These are phyloP conservation scores for Clavispora fructus DNA, from an alignment of 805 yeast genomes.

Conservation along the genomic window DNA sequence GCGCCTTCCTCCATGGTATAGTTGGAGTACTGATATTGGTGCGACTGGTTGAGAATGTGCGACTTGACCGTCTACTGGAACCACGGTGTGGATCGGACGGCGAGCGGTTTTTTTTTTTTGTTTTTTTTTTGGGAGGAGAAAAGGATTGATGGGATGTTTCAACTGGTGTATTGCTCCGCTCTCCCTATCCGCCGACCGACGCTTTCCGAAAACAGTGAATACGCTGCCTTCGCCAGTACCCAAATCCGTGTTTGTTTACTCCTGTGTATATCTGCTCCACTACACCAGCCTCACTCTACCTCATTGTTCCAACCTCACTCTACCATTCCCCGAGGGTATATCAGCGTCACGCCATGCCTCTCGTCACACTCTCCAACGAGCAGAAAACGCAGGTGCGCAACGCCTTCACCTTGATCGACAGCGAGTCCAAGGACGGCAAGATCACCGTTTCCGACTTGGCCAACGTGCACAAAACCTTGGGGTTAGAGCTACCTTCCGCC, in stretches of 20 bases:
- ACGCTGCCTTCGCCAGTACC: too few relatives aligned
- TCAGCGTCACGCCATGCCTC: constrained; percentile 10
- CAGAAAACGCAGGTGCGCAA: constrained; percentile 66
- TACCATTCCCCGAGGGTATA: too few relatives aligned
- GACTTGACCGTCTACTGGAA: too few relatives aligned
- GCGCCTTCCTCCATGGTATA: constrained; percentile 14
- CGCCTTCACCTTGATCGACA: constrained; percentile 76
- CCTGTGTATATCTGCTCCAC: not conserved
- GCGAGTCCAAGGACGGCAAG: constrained; percentile 65
- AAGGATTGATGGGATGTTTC: too few relatives aligned
- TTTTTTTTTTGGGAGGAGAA: too few relatives aligned
- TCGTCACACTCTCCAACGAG: constrained; percentile 47
- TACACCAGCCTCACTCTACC: not conserved
- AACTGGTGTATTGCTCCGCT: too few relatives aligned
- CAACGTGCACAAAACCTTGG: constrained; percentile 48
- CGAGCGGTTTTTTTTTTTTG: too few relatives aligned
- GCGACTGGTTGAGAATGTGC: too few relatives aligned
- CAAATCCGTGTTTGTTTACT: not conserved
- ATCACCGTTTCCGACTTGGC: constrained; percentile 53
- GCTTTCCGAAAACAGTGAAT: too few relatives aligned
- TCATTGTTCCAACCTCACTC: not conserved
- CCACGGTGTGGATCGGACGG: too few relatives aligned
- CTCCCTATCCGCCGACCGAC: too few relatives aligned
- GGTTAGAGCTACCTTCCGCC: constrained; percentile 40
- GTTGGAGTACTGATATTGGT: too few relatives aligned